Evolutionary conservation across 1,284 basidiomycete species (phyloP), one percentile per base, ranked within the genome.

Genomic region (Cryptococcus amylolentus): DNA sequence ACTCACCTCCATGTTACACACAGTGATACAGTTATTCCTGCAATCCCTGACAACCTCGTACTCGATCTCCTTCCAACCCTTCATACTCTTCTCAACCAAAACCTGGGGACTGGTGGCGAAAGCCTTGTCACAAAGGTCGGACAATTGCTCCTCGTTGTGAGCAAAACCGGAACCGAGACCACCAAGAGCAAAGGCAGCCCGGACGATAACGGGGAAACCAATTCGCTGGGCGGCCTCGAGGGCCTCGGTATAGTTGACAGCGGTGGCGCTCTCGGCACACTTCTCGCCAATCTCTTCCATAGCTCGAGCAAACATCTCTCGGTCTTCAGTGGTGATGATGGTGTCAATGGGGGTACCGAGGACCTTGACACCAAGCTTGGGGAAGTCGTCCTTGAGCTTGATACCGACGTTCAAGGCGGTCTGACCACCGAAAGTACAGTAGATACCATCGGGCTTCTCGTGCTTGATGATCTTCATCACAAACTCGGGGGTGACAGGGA

Each of bases 61-160:
- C 79, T 99, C 96, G 67, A 97, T 84, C 81, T 99, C 96, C 77
- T 98, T 99, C 96, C 96, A 99, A 48, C 96, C 96, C 79, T 98
- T 98, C 86, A 99, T 89, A 70, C 89, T 93, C 67, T 93, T 90
- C 79, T 98, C 96, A 66, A 98, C 94, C 55, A 99, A 83, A 48
- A 98, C 91, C 78, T 98, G 96, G 49, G 96, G 96, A 85, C 54
- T 67, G 87, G 90, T 38, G 98, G 82, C 73, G 86, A 88, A 59
- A 98, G 84, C 72, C 78, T 89, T 94, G 40, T 95, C 94, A 53
- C 91, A 86, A 23, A 99, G 82, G 78, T 98, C 94, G 56, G 92
- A 88, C 56, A 99, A 81, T 81, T 98, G 95, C 63, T 98, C 91
- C 35, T 92, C 83, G 76, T 98, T 86, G 73, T 97, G 87, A 51